Percentiles rank a stretch among this genome's conserved stretches.
Conservation (phyloP, 768 basidiomycete genomes). For the Calvatia gigantea region DNA sequence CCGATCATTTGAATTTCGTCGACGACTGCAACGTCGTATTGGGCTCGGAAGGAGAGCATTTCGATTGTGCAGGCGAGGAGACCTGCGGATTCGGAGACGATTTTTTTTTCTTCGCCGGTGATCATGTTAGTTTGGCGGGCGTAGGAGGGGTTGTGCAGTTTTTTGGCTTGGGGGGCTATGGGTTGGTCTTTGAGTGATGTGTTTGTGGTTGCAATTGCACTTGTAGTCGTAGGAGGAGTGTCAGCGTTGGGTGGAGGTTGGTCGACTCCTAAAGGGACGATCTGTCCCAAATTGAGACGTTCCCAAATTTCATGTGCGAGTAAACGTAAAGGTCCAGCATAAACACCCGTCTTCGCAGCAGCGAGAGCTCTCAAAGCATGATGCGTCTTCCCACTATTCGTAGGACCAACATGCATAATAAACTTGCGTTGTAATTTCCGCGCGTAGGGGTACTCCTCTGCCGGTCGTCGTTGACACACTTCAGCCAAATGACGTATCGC, state of each 20-base stretch:
- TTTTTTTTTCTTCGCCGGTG: constrained; percentile 87
- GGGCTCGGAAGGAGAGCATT: constrained; percentile 56
- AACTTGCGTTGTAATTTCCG: constrained; percentile 68
- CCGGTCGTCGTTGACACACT: constrained; percentile 24
- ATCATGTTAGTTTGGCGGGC: constrained; percentile 76
- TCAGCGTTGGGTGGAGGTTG: constrained; percentile 20
- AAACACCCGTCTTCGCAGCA: constrained; percentile 67
- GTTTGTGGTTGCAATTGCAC: constrained; percentile 15
- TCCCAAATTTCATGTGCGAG: constrained; percentile 96
- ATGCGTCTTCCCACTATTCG: constrained; percentile 97
- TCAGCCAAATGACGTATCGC: not conserved
- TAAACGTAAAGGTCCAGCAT: constrained; percentile 88
- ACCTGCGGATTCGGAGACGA: constrained; percentile 52
- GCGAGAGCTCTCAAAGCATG: constrained; percentile 88
- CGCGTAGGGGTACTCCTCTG: constrained; percentile 46
- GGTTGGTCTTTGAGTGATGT: not conserved
- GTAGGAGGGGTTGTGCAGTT: constrained; percentile 41
- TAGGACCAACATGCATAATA: constrained; percentile 96
- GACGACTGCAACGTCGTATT: constrained; percentile 81
- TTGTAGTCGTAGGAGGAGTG: constrained; percentile 15
- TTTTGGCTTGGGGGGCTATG: constrained; percentile 13
- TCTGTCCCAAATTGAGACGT: constrained; percentile 85
- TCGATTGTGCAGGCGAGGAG: constrained; percentile 90
- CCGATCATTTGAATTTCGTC: constrained; percentile 98
- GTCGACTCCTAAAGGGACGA: constrained; percentile 64